Percentiles rank a stretch among this genome's conserved stretches.
phyloP scores from a whole-genome alignment of 176 grass and related monocot species.

The Aegilops tauschii region DNA sequence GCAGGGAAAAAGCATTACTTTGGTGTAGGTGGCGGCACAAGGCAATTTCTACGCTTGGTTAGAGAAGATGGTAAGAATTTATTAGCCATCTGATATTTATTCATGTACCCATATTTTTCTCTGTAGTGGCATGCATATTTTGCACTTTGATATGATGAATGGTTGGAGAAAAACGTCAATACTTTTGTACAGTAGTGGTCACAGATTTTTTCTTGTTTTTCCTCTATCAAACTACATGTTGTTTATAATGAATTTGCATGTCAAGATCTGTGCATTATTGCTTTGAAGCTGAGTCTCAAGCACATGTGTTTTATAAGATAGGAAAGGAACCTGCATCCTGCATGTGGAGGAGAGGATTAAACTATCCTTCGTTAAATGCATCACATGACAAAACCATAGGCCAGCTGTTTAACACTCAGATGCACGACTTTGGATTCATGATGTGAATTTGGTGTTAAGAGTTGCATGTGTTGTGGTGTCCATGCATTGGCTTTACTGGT shows the following conservation, averaged over 20 bases:
- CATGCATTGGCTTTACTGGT: neutral
- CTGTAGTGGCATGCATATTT: neutral
- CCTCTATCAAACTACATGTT: neutral
- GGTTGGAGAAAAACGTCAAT: neutral
- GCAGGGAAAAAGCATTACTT: conserved; percentile 97
- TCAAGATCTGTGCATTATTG: conserved; percentile 10
- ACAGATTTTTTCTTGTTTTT: conserved; percentile 1
- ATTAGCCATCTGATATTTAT: conserved; percentile 23
- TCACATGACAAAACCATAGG: neutral
- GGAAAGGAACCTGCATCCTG: neutral
- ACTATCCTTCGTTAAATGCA: neutral
- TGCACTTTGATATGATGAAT: neutral
- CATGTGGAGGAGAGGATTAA: conserved; percentile 12
- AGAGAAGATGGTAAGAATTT: conserved; percentile 77
- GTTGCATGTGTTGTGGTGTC: conserved; percentile 7
- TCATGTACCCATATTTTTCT: neutral
- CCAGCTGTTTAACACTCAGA: neutral
- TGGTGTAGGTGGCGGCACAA: conserved; percentile 95
- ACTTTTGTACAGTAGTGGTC: neutral
- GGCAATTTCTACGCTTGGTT: conserved; percentile 82
- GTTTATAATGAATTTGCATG: conserved; percentile 11
- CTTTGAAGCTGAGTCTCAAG: neutral
- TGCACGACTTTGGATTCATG: neutral
- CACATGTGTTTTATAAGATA: neutral
- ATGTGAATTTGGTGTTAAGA: conserved; percentile 1